Conservation (phyloP, 2,329 filamentous ascomycete genomes). For the Colletotrichum lentis region DNA sequence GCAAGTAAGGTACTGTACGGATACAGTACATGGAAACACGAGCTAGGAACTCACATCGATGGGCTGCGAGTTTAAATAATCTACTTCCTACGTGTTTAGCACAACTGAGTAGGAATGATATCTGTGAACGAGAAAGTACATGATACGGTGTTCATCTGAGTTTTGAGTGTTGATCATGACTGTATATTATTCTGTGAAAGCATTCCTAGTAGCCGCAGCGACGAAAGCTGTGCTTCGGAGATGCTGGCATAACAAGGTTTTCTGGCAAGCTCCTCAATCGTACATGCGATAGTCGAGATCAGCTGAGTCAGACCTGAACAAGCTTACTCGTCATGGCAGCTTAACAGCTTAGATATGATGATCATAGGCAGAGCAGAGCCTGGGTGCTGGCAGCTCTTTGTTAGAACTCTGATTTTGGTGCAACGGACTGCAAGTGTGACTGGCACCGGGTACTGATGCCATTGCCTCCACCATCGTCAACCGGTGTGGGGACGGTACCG, state of each 20-base stretch:
- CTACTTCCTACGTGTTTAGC: no score
- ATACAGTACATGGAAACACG: not conserved
- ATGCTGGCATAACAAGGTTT: not conserved
- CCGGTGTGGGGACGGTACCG: not conserved
- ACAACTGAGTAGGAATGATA: no score
- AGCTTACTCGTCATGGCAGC: not conserved
- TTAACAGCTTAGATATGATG: not conserved
- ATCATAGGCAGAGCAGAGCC: not conserved
- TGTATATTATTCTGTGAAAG: no score
- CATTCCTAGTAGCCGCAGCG: no score
- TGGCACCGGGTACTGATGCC: not conserved
- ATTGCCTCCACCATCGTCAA: not conserved
- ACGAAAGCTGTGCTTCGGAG: no score
- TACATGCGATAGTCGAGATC: not conserved
- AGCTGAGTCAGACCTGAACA: not conserved
- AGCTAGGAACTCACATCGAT: no score
- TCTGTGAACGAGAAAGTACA: no score
- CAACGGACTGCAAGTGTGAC: not conserved
- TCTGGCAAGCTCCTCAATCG: not conserved
- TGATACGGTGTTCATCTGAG: no score
- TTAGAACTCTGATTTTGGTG: not conserved
- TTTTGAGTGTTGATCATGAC: no score
- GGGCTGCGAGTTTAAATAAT: no score
- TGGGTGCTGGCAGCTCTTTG: no score
- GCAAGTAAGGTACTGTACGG: no score